Base-by-base conservation (phyloP, 2,329 filamentous ascomycete genomes). In the Bipolaris zeicola region DNA sequence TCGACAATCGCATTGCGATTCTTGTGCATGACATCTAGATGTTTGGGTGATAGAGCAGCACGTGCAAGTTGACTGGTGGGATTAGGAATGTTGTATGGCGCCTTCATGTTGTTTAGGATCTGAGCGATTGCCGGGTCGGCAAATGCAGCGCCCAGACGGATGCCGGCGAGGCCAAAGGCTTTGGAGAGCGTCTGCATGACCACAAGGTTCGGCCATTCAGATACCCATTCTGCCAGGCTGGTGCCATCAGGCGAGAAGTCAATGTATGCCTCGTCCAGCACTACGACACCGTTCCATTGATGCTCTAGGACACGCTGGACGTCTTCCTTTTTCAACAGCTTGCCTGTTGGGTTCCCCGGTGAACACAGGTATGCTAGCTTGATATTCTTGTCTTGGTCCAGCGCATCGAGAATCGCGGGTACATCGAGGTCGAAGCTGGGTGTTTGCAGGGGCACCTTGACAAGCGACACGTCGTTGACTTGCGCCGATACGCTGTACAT, bases 171-270 rank as follows among this genome's bases (percentile, higher is more conserved):
- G 26, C 95, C 95, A 72, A 99, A 99, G 0, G 92, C 95, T 77
- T 99, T 99, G 69, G 91, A 96, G n/a, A 98, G 83, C 1, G 95
- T 99, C 81, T 99, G 95, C 91, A 98, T 92, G 55, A 99, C 93
- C 16, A 97, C 92, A 24, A 99, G 82, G 76, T 99, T 99, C 48
- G 94, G 93, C 86, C 91, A 96, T 70, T 96, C 92, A 34, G 85
- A 82, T 1, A 96, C 93, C 89, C 91, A 96, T 77, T 96, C 91
- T 24, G 95, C 94, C 24, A 98, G 83, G 64, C 90, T 96, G 39
- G 90, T 83, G 24, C 85, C 87, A 45, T 89, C 87, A 5, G 87
- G 87, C 6, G 93, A 89, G 72, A 98, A 99, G 78, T 99, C 95
- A 68, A 99, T 87, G 78, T 99, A 99, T 16, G 95, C 95, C 79